Evolutionary conservation across 2,329 filamentous ascomycete genomes (phyloP).

Genomic region (Helminthosporium solani): DNA sequence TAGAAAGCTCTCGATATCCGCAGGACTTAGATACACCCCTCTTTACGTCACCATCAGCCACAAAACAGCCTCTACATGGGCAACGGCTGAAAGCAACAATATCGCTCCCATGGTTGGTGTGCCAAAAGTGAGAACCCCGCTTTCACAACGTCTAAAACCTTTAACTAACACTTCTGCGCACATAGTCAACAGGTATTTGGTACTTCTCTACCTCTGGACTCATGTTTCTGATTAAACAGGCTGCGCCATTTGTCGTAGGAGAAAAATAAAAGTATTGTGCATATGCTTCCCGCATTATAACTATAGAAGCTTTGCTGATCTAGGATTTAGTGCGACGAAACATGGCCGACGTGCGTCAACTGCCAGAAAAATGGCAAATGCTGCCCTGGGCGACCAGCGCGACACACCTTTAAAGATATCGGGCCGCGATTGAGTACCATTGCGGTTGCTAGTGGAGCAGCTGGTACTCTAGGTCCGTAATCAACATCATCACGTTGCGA

Average conservation of each 20-base stretch:
- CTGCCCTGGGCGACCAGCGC: constrained; percentile 36
- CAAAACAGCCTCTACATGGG: too few relatives aligned
- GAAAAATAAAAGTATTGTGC: constrained; percentile 32
- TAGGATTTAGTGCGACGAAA: constrained; percentile 30
- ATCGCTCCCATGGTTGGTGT: neutral
- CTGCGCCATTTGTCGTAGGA: constrained; percentile 33
- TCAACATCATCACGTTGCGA: neutral
- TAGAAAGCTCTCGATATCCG: too few relatives aligned
- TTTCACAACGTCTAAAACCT: too few relatives aligned
- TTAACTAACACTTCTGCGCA: too few relatives aligned
- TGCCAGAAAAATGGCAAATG: constrained; percentile 37
- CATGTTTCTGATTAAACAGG: constrained; percentile 4
- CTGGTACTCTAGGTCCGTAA: constrained; percentile 2
- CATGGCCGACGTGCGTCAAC: constrained; percentile 36
- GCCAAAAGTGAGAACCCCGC: neutral
- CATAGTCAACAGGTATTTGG: too few relatives aligned
- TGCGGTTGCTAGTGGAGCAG: neutral
- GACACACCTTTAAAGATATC: constrained; percentile 36
- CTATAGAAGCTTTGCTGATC: neutral
- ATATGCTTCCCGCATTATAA: constrained; percentile 1
- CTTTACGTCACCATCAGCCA: too few relatives aligned
- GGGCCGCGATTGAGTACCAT: constrained; percentile 20
- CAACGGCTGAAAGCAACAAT: too few relatives aligned
- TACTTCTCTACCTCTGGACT: too few relatives aligned
- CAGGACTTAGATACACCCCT: too few relatives aligned